Conservation (phyloP, 208 protist genomes). For the Trypanosoma congolense region DNA sequence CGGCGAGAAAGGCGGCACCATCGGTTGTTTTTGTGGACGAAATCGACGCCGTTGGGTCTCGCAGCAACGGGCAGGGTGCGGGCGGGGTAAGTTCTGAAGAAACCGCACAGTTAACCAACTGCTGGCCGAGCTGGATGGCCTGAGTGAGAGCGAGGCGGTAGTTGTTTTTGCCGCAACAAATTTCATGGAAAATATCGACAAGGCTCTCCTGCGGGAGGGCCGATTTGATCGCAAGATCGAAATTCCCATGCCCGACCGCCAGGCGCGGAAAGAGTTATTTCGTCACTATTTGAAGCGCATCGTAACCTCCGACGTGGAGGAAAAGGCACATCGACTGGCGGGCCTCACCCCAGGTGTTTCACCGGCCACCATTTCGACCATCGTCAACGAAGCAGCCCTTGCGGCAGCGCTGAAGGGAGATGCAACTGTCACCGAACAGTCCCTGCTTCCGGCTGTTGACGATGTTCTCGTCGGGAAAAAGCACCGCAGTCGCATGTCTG, state of each 20-base stretch:
- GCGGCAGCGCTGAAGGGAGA: constrained; percentile 87
- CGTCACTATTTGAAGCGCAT: constrained; percentile 61
- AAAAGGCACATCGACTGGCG: constrained; percentile 42
- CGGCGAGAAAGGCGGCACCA: constrained; percentile 86
- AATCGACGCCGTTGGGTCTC: constrained; percentile 94
- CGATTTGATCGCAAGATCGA: constrained; percentile 95
- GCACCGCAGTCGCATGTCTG: constrained; percentile 68
- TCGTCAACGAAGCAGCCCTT: constrained; percentile 90
- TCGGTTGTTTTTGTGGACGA: constrained; percentile 99
- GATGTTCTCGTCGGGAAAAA: constrained; percentile 85
- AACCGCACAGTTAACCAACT: constrained; percentile 96
- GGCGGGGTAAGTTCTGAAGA: constrained; percentile 79
- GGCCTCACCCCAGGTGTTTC: constrained; percentile 84
- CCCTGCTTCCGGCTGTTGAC: constrained; percentile 78
- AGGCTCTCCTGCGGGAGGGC: constrained; percentile 94
- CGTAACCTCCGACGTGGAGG: constrained; percentile 27
- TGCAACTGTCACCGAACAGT: constrained; percentile 71
- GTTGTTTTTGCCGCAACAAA: constrained; percentile 98
- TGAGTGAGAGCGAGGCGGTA: constrained; percentile 84
- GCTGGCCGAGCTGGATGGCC: constrained; percentile 94
- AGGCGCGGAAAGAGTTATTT: constrained; percentile 66
- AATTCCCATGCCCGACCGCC: constrained; percentile 75
- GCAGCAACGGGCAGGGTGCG: constrained; percentile 60
- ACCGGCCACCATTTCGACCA: constrained; percentile 90
- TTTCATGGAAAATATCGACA: constrained; percentile 91